phyloP scores from a whole-genome alignment of 805 yeast genomes.

The Candida ovalis region DNA sequence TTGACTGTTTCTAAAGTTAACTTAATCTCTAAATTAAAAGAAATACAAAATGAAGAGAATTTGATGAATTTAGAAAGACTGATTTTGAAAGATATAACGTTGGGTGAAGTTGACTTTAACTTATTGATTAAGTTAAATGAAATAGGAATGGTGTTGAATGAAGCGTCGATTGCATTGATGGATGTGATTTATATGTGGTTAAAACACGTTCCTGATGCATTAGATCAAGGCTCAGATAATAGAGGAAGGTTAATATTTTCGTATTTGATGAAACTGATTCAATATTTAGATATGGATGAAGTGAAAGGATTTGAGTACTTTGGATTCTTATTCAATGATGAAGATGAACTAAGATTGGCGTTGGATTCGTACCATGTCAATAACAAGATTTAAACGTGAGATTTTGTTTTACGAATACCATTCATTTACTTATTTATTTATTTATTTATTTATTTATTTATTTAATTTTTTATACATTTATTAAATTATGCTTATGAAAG shows the following conservation, averaged over 20 bases:
- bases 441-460: background rate
- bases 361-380: conserved; percentile 4
- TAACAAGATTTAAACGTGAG: background rate
- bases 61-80: conserved; percentile 13
- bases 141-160: conserved; percentile 19
- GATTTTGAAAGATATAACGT: conserved; percentile 16
- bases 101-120: conserved; percentile 8
- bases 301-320: conserved; percentile 20
- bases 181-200: conserved; percentile 27
- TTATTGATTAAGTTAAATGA: conserved; percentile 14
- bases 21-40: conserved; percentile 6
- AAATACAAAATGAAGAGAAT: conserved; percentile 6
- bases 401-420: background rate
- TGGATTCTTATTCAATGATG: conserved; percentile 29
- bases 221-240: background rate
- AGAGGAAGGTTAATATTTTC: conserved; percentile 16
- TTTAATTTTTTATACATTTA: background rate
- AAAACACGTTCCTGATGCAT: conserved; percentile 18
- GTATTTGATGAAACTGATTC: conserved; percentile 20
- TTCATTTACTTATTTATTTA: background rate
- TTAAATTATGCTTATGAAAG: background rate
- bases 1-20: conserved; percentile 8
- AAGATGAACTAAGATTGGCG: conserved; percentile 18
- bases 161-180: conserved; percentile 20
- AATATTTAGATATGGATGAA: conserved; percentile 21